Evolutionary conservation across 2,329 filamentous ascomycete species (phyloP), one percentile per base, ranked within the genome.

Genomic region (Hymenoscyphus linearis): DNA sequence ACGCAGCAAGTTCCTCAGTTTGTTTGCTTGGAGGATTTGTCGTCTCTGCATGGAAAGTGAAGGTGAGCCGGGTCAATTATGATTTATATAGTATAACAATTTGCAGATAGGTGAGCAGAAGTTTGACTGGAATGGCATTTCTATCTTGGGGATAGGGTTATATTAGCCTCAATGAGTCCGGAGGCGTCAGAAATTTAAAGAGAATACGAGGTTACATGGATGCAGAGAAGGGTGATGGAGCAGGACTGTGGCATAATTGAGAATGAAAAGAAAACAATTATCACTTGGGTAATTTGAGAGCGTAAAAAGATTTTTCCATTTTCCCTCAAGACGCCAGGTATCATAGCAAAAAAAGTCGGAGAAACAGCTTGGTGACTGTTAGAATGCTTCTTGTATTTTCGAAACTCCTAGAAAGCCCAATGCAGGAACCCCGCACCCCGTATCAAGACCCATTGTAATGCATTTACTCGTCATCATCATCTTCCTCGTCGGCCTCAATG

Each of bases 401-500:
- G 60, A 66, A 63, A 68, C 64, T 64, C 64, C 67, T 62, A 62
- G 58, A 50, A 63, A 66, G 55, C 62, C 64, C 61, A 58, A 65
- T 65, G 64, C 62, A 59, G 58, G 56, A 63, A 65, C 54, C 61
- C 66, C 61, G 63, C 56, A 56, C 62, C 62, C 62, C 60, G 55
- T 40, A 60, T 64, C 63, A 62, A 57, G 64, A 58, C 37, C 58
- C 60, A 71, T 62, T 64, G 59, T 58, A 61, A 55, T 54, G 58
- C 55, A 72, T 81, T 81, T 86, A 86, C 80, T 88, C 85, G 69
- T 87, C 84, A 74, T 85, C 83, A 70, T 86, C 85, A 75, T 88
- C 85, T 72, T 86, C 85, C 76, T 89, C 85, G 65, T 89, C 86
- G 65, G 84, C 85, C 82, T 89, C 86, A 72, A 85, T 83, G 62